Evolutionary conservation across 345 rosid genomes (phyloP), one percentile per base, ranked within the genome.

Genomic region (Sonneratia alba): DNA sequence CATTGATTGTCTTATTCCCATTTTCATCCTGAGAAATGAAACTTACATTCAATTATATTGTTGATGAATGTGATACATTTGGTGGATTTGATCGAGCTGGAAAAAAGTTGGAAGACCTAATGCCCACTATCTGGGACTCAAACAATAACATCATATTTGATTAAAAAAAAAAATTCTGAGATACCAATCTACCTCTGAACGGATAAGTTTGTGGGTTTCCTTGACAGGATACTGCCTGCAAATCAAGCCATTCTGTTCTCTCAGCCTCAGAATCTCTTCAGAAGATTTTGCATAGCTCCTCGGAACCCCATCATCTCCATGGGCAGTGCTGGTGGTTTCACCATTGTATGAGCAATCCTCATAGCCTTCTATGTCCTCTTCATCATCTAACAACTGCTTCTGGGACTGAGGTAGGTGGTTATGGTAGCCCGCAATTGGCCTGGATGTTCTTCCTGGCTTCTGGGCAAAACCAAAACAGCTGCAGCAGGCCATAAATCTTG

Each of bases 141-240:
- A 36, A 65, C 21, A 65, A 2, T 5, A 66, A 66, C 10, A 61
- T 61, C 65, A 24, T 27, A 19, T 21, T 61, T 3, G 36, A 27
- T n/a, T 1, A 9, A 27, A 27, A 27, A 27, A 27, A 27, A 27
- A 27, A 27, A 22, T 32, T 27, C 3, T 22, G 34, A 61, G 12
- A n/a, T 61, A 14, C 24, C 65, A 71, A 21, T 69, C 71, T 73
- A 89, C 99, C 98, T 92, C 97, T 9, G 94, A 81, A 40, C 97
- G 98, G 76, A 95, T 70, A 73, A 92, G 88, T 77, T 57, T 81
- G 73, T 80, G 75, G 22, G 99, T 90, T 88, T 90, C 97, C 83
- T 86, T 90, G 42, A 92, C 98, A 66, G 98, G 97, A 82, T 77
- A 79, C 66, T 87, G 90, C 88, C 99, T 86, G 86, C 99, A 95